Evolutionary conservation across 768 basidiomycete species (phyloP), one percentile per base, ranked within the genome.

Genomic region (Gloeopeniophorella convolvens): DNA sequence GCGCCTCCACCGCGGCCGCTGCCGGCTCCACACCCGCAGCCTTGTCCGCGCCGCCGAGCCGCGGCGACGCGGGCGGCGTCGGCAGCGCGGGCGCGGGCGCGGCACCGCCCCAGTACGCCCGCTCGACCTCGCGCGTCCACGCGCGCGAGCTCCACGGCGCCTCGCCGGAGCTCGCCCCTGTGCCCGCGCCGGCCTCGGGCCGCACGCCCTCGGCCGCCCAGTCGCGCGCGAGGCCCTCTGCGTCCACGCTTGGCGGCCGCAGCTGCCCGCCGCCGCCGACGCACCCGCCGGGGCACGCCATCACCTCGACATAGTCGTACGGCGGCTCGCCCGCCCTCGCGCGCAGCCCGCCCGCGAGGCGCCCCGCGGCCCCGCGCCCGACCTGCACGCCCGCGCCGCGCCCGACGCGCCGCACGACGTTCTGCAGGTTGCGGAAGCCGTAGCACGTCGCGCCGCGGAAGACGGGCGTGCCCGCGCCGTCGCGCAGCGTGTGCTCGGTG

Each of bases 251-350:
- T n/a, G 49, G 47, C 33, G 62, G 62, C 35, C 63, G 64, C 23
- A 85, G 66, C 71, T 98, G 96, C 5, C 96, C 96, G 18, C 95
- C 96, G 7, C 96, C 96, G 64, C 97, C 97, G 34, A 96, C 90
- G 65, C 96, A 98, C 15, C 96, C 96, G 0, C 86, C 83, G 0
- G 96, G 96, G 70, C 96, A 99, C 28, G 96, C 96, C 96, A 99
- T 98, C 55, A 99, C 92, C 63, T 96, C 93, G 33, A 95, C 83
- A 65, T 92, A 96, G 69, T 95, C 91, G 64, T 90, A 90, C 35
- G 74, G 70, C 52, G 65, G 69, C 44, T 48, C 42, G 52, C 34
- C n/a, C 54, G 39, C 41, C 60, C 59, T 46, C 65, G 42, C 48
- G 48, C 58, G 49, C 63, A 44, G 46, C 53, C 62, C 26, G 3